Evolutionary conservation across 192 early-diverging fungal species (phyloP), one percentile per base, ranked within the genome.

Genomic region (Coemansia sp.): DNA sequence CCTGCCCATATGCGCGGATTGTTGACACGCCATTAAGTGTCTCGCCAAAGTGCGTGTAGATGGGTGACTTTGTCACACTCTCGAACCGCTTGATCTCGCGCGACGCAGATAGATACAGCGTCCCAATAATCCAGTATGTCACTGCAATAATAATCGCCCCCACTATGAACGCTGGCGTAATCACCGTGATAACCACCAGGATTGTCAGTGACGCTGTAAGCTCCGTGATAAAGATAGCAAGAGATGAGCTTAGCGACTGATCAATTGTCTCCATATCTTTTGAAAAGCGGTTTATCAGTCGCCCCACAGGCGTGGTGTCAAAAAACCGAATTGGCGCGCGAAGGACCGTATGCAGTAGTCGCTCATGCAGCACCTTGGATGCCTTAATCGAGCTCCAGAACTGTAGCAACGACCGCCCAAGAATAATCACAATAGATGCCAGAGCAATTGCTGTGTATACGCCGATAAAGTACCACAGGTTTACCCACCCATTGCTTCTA

Each of bases 81-180:
- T 94, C 91, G n/a, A 94, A 73, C 22, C 95, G 87, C 87, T 97
- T 94, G 54, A 95, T 66, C 67, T 95, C 93, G 51, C 95, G 84
- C 7, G 92, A 91, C 11, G 88, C 76, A 2, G 73, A 76, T 59
- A 95, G 76, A 61, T 94, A 97, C 66, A 85, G 83, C 2, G 65
- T 53, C 6, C 88, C 88, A 66, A 94, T 86, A 20, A 74, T 56
- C 27, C 85, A 81, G 71, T 91, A 94, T 63, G 89, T 72, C n/a
- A 80, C 67, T 5, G 87, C 85, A 14, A 90, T 82, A 20, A 91
- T 53, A 63, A 94, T 84, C 55, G 94, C 94, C 4, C 88, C 85
- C 24, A 92, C 39, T 59, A 92, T 85, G 63, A 96, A 96, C 14
- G 83, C 54, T 22, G 93, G 92, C 20, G 88, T 91, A 57, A 93